A percentile compares a stretch with the other conserved stretches of the same genome.
These are phyloP conservation scores for Annulohypoxylon moriforme DNA, from an alignment of 495 filamentous ascomycete species.

Conservation along the genomic window DNA sequence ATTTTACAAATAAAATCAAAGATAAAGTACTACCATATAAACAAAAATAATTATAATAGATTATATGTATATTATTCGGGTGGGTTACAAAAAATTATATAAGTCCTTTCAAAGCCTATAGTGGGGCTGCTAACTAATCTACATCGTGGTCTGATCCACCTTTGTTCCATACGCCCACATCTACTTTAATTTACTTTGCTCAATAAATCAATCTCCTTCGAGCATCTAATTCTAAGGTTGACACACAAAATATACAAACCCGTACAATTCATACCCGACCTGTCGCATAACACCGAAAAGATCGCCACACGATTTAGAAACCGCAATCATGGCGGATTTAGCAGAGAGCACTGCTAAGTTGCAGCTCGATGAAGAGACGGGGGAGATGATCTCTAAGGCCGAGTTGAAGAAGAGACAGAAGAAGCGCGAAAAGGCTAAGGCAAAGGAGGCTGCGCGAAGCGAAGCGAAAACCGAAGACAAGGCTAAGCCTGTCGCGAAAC, in stretches of 20 bases:
- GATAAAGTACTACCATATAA: too few relatives aligned
- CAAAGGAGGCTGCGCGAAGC: slow-evolving; percentile 48
- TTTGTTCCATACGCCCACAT: too few relatives aligned
- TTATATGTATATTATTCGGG: too few relatives aligned
- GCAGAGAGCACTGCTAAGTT: slow-evolving; percentile 67
- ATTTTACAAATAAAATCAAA: too few relatives aligned
- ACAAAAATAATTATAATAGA: too few relatives aligned
- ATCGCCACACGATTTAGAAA: neutral
- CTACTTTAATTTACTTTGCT: too few relatives aligned
- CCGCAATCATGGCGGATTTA: slow-evolving; percentile 65
- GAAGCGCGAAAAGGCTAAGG: slow-evolving; percentile 65
- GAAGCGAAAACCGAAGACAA: slow-evolving; percentile 49
- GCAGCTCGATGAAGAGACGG: slow-evolving; percentile 72
- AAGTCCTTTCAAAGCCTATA: too few relatives aligned
- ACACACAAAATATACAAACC: neutral
- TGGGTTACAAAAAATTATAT: too few relatives aligned
- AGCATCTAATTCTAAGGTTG: neutral
- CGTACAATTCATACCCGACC: neutral
- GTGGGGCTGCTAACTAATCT: too few relatives aligned
- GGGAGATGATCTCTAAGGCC: slow-evolving; percentile 73
- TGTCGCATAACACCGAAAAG: neutral
- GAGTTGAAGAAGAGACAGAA: slow-evolving; percentile 73
- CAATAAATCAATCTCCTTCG: neutral
- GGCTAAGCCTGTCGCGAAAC: slow-evolving; percentile 56
- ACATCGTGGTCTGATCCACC: too few relatives aligned